Conservation (phyloP, 345 rosid species). For the Bruguiera sexangula region DNA sequence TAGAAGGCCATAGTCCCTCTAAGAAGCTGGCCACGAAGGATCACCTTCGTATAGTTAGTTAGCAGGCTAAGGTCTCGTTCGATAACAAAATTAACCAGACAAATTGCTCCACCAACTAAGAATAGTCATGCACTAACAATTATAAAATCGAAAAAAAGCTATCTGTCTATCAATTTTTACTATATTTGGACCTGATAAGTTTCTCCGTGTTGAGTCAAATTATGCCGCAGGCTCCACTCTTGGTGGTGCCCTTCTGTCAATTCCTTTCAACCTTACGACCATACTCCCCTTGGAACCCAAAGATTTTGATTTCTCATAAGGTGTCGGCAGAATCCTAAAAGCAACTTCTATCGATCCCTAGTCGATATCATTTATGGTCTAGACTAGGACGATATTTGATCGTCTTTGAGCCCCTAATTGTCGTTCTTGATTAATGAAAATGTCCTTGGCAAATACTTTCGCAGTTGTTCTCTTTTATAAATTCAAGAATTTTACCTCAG, state of each 20-base stretch:
- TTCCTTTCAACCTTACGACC: too few species aligned
- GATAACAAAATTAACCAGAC: too few species aligned
- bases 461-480: not conserved
- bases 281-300: not conserved
- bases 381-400: conserved; percentile 9
- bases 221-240: not conserved
- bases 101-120: too few species aligned
- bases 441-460: not conserved
- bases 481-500: conserved; percentile 1
- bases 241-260: not conserved
- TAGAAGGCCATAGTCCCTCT: too few species aligned
- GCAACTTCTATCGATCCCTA: not conserved
- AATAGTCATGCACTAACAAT: too few species aligned
- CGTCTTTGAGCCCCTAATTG: not conserved
- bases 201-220: too few species aligned
- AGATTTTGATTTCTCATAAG: not conserved
- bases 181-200: too few species aligned
- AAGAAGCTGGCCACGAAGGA: too few species aligned
- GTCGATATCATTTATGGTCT: not conserved
- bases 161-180: too few species aligned
- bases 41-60: too few species aligned
- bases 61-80: too few species aligned
- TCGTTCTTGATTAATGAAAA: not conserved
- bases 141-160: too few species aligned
- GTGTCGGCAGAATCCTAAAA: not conserved